Evolutionary conservation across 2,329 filamentous ascomycete species (phyloP).

Genomic region (Berkeleyomyces basicola): DNA sequence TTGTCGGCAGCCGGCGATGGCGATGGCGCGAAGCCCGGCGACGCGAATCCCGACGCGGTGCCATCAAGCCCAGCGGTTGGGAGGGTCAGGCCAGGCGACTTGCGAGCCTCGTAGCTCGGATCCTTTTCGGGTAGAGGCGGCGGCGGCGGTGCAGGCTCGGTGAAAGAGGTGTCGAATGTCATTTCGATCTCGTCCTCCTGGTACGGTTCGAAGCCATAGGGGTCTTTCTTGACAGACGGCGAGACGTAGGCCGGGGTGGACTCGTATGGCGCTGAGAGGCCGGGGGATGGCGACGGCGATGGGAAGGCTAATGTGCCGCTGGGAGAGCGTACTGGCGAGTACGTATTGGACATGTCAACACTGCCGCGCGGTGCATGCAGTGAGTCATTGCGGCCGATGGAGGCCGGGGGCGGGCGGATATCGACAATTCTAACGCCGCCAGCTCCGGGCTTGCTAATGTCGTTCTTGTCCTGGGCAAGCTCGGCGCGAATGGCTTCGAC

Average conservation of each 20-base stretch:
- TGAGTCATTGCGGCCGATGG: constrained; percentile 7
- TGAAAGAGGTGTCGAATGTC: constrained; percentile 53
- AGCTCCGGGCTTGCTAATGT: neutral
- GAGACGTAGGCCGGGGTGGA: neutral
- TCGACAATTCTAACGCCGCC: neutral
- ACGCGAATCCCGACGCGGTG: neutral
- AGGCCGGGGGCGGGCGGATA: constrained; percentile 10
- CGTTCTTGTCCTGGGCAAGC: constrained; percentile 67
- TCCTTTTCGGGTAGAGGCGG: constrained; percentile 20
- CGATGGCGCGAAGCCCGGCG: constrained; percentile 15
- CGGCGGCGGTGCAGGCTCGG: constrained; percentile 21
- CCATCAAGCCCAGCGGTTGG: constrained; percentile 4
- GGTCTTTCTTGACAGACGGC: constrained; percentile 1
- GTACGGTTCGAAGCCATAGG: constrained; percentile 12
- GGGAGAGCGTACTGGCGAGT: constrained; percentile 3
- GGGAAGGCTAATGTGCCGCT: neutral
- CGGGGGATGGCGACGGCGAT: constrained; percentile 4
- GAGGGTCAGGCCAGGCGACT: constrained; percentile 16
- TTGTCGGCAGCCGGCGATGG: neutral
- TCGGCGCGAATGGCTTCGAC: constrained; percentile 85
- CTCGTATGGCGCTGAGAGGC: constrained; percentile 4
- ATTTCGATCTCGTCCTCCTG: constrained; percentile 42
- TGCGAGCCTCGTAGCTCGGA: constrained; percentile 18
- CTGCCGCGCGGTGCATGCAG: neutral
- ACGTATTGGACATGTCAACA: neutral